Evolutionary conservation across 805 yeast genomes (phyloP), one percentile per base, ranked within the genome.

Genomic region (Blastobotrys robertii): DNA sequence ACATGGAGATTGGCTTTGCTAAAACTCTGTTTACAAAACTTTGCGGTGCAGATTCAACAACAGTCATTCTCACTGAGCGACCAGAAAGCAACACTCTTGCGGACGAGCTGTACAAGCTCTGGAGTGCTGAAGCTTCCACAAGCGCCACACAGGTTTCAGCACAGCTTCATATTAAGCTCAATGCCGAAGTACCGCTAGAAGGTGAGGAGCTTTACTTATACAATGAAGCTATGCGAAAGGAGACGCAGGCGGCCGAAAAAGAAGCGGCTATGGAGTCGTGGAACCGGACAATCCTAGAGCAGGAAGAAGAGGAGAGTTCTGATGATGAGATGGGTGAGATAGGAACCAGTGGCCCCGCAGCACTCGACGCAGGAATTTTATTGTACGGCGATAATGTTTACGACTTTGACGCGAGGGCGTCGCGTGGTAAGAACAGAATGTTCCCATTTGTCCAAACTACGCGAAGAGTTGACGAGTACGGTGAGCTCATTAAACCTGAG

Each of bases 401-500:
- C 55, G 79, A 73, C 51, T 67, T 62, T 42, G 84, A 81, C 54
- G 73, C 79, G 35, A 66, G 73, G 4, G 53, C 55, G 38, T 68
- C 70, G 31, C 73, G 38, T 25, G 50, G 51, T 9, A 45, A 56
- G 61, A 70, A 68, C 59, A 74, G 70, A 36, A 81, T 83, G 84
- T 92, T 90, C 56, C 97, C 95, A 9, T 82, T 67, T 51, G 65
- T 75, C 32, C 72, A 74, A 1, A 72, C 69, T 38, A 74, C 76
- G 51, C 65, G 73, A 16, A 76, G 82, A 50, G 65, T 71, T 38
- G 97, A 92, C 57, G 97, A 90, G 50, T 92, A 90, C 59, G 99
- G 99, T 28, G 80, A 77, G 44, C 63, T 79, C 1, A 78, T 88
- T 14, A 79, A 81, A 48, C 72, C 72, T 35, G 74, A 76, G 32